These are phyloP conservation scores for Populus simonii DNA, from an alignment of 345 rosid genomes.

Conservation along the genomic window DNA sequence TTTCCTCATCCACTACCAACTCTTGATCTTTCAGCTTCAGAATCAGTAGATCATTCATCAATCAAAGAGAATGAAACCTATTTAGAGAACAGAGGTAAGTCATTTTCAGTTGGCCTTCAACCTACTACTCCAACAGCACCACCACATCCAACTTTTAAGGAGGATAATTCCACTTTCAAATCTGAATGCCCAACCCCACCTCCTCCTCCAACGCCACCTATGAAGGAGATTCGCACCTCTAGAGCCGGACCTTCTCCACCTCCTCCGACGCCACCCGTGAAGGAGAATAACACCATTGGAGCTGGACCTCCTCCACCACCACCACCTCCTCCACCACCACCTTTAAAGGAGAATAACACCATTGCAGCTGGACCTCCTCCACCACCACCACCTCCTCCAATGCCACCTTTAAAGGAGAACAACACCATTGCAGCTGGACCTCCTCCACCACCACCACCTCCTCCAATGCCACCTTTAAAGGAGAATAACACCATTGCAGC, in stretches of 20 bases:
- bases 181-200: not conserved
- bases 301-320: slow-evolving; percentile 15
- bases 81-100: slow-evolving; percentile 11
- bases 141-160: not conserved
- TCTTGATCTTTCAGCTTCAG: slow-evolving; percentile 16
- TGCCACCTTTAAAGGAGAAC: slow-evolving; percentile 13
- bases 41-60: slow-evolving; percentile 14
- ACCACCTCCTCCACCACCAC: slow-evolving; percentile 8
- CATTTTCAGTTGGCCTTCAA: not conserved
- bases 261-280: slow-evolving; percentile 7
- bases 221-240: not conserved
- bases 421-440: not conserved
- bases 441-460: slow-evolving; percentile 28
- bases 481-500: not conserved
- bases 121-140: slow-evolving; percentile 17
- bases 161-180: not conserved
- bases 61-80: slow-evolving; percentile 10
- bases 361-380: not conserved
- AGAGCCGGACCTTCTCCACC: slow-evolving; percentile 1
- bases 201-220: slow-evolving; percentile 8
- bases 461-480: slow-evolving; percentile 18
- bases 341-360: not conserved
- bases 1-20: slow-evolving; percentile 28
- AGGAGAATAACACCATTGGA: not conserved
- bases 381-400: not conserved